Percentiles rank a stretch among this genome's conserved stretches.
phyloP scores from a whole-genome alignment of 2,329 filamentous ascomycete genomes.

The Sporothrix humicola region DNA sequence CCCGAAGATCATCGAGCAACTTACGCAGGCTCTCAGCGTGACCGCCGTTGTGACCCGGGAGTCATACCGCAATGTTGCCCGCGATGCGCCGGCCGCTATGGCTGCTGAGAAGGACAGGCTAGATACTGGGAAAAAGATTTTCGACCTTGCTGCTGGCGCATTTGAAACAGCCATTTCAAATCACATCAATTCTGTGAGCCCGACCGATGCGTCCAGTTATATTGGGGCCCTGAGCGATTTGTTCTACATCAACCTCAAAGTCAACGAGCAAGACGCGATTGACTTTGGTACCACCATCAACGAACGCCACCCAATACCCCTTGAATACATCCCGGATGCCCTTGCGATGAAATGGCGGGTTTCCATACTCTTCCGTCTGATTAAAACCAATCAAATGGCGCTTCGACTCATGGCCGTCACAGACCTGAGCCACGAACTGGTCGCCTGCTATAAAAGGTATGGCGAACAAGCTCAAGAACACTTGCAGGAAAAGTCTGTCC shows the following conservation, averaged over 20 bases:
- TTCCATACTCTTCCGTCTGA: constrained; percentile 69
- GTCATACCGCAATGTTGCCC: constrained; percentile 39
- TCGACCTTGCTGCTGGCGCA: constrained; percentile 50
- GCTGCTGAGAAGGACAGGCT: constrained; percentile 35
- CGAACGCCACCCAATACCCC: constrained; percentile 48
- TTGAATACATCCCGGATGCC: constrained; percentile 53
- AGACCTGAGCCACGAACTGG: constrained; percentile 73
- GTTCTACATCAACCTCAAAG: constrained; percentile 50
- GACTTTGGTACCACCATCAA: constrained; percentile 45
- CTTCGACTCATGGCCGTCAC: constrained; percentile 79
- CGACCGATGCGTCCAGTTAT: constrained; percentile 51
- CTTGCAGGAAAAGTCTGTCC: constrained; percentile 51
- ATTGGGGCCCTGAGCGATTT: constrained; percentile 54
- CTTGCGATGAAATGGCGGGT: constrained; percentile 73
- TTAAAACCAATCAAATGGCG: constrained; percentile 88
- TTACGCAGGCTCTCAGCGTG: constrained; percentile 49
- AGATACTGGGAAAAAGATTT: constrained; percentile 48
- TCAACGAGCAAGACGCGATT: constrained; percentile 47
- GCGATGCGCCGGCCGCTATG: constrained; percentile 29
- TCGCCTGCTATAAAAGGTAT: constrained; percentile 67
- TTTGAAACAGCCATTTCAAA: constrained; percentile 60
- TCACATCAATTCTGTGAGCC: constrained; percentile 57
- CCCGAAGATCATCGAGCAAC: constrained; percentile 55
- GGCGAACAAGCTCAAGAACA: constrained; percentile 53
- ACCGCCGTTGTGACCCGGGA: constrained; percentile 46